These are phyloP conservation scores for Shiraia sp. DNA, from an alignment of 2,329 filamentous ascomycete genomes.

Conservation along the genomic window DNA sequence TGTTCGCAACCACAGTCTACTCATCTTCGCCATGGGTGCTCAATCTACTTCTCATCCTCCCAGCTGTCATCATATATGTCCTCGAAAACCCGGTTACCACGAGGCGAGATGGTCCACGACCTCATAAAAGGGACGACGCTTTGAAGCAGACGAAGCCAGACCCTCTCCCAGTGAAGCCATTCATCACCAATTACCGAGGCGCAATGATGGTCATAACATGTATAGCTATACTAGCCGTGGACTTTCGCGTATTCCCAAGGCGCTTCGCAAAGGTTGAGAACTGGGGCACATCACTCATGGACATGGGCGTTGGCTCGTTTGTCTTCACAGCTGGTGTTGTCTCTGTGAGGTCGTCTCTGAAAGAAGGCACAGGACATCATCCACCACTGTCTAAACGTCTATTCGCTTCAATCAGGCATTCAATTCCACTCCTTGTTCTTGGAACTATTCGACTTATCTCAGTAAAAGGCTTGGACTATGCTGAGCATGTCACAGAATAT, in stretches of 20 bases:
- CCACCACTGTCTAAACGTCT: conserved; percentile 63
- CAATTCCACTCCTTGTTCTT: conserved; percentile 78
- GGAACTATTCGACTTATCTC: conserved; percentile 81
- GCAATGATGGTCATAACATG: conserved; percentile 91
- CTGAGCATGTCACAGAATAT: conserved; percentile 96
- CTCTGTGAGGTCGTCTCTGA: conserved; percentile 79
- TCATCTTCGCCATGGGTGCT: conserved; percentile 74
- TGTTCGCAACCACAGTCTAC: conserved; percentile 87
- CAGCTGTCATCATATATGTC: conserved; percentile 66
- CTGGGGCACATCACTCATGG: conserved; percentile 99
- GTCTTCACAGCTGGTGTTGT: conserved; percentile 93
- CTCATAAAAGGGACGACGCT: conserved; percentile 22
- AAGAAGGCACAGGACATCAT: conserved; percentile 60
- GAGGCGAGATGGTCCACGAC: conserved; percentile 21
- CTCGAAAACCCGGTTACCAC: conserved; percentile 30
- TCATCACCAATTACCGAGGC: conserved; percentile 88
- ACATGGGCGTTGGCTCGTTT: conserved; percentile 94
- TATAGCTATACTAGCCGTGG: conserved; percentile 91
- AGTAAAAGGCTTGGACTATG: conserved; percentile 94
- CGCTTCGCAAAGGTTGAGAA: conserved; percentile 97
- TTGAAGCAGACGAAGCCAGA: conserved; percentile 41
- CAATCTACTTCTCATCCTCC: conserved; percentile 72
- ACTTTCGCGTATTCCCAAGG: conserved; percentile 89
- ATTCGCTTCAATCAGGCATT: conserved; percentile 72
- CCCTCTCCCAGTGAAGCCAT: conserved; percentile 79